A percentile compares a stretch with the other conserved stretches of the same genome.
These are phyloP conservation scores for Cercospora sp. DNA, from an alignment of 2,329 filamentous ascomycete genomes.

Conservation along the genomic window DNA sequence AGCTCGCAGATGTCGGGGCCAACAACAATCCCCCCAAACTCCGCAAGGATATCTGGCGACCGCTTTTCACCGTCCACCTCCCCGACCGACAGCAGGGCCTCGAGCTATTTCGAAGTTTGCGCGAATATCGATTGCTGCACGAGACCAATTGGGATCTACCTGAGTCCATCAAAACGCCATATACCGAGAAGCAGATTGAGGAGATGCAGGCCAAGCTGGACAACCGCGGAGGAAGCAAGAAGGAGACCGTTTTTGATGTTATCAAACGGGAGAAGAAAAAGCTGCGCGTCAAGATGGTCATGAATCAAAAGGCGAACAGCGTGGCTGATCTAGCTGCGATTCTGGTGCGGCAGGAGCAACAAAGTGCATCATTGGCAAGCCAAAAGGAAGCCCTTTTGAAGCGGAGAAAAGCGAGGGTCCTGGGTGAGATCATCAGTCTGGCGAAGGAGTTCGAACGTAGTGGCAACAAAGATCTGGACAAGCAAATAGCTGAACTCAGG, in stretches of 20 bases:
- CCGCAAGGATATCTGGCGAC: constrained; percentile 64
- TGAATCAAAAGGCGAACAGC: constrained; percentile 65
- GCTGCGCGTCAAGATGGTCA: constrained; percentile 56
- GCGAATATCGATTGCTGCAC: constrained; percentile 60
- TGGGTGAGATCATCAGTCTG: constrained; percentile 28
- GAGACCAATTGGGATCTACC: constrained; percentile 53
- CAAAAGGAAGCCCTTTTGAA: constrained; percentile 21
- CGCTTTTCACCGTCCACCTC: constrained; percentile 60
- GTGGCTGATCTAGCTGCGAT: constrained; percentile 62
- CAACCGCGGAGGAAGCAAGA: constrained; percentile 35
- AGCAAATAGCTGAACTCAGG: constrained; percentile 19
- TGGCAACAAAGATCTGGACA: constrained; percentile 25
- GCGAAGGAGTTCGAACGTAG: constrained; percentile 19
- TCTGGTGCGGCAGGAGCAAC: constrained; percentile 50
- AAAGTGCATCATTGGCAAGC: constrained; percentile 31
- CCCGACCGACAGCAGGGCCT: constrained; percentile 52
- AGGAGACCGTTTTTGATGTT: constrained; percentile 35
- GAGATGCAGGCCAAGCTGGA: constrained; percentile 44
- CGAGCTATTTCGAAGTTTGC: constrained; percentile 57
- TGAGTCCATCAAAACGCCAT: constrained; percentile 38
- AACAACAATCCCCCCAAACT: constrained; percentile 59
- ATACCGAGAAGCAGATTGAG: constrained; percentile 43
- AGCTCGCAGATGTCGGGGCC: constrained; percentile 64
- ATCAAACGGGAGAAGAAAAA: constrained; percentile 43
- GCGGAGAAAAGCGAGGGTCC: constrained; percentile 19